Evolutionary conservation across 2,329 filamentous ascomycete genomes (phyloP).

Genomic region (Atkinsonella texensis): DNA sequence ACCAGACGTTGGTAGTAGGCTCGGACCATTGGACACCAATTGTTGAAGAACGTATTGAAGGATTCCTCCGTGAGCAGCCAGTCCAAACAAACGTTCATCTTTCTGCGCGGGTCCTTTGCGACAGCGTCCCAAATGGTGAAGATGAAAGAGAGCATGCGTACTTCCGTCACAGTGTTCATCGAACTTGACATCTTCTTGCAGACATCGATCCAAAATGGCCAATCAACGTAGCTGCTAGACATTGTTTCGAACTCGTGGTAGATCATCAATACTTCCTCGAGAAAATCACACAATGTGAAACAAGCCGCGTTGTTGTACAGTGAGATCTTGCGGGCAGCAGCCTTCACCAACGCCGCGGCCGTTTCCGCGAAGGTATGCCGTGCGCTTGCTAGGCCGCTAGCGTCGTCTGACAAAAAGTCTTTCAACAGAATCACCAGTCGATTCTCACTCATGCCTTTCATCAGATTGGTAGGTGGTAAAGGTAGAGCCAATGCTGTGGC

Average conservation of each 20-base stretch:
- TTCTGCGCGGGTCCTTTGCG: constrained; percentile 51
- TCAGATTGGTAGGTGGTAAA: constrained; percentile 53
- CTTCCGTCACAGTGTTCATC: constrained; percentile 81
- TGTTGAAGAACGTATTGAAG: constrained; percentile 76
- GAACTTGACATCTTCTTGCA: constrained; percentile 69
- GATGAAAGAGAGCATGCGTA: constrained; percentile 70
- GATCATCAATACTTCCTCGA: constrained; percentile 68
- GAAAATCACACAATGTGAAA: constrained; percentile 81
- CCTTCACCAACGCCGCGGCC: constrained; percentile 62
- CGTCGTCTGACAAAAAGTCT: constrained; percentile 54
- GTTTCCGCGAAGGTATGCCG: constrained; percentile 64
- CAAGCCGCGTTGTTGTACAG: constrained; percentile 74
- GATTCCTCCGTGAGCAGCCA: constrained; percentile 65
- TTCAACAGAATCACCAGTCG: constrained; percentile 70
- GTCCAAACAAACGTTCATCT: constrained; percentile 56
- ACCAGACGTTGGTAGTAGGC: constrained; percentile 85
- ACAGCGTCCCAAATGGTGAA: constrained; percentile 71
- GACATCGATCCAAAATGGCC: constrained; percentile 76
- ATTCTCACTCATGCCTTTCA: constrained; percentile 80
- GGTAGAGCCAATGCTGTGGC: constrained; percentile 52
- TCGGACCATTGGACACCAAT: constrained; percentile 93
- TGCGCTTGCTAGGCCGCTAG: constrained; percentile 25
- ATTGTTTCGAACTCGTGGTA: constrained; percentile 35
- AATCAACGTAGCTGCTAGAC: constrained; percentile 50
- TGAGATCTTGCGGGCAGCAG: constrained; percentile 62